These are phyloP conservation scores for Termitomyces eurrhizus DNA, from an alignment of 768 basidiomycete species.

Conservation along the genomic window DNA sequence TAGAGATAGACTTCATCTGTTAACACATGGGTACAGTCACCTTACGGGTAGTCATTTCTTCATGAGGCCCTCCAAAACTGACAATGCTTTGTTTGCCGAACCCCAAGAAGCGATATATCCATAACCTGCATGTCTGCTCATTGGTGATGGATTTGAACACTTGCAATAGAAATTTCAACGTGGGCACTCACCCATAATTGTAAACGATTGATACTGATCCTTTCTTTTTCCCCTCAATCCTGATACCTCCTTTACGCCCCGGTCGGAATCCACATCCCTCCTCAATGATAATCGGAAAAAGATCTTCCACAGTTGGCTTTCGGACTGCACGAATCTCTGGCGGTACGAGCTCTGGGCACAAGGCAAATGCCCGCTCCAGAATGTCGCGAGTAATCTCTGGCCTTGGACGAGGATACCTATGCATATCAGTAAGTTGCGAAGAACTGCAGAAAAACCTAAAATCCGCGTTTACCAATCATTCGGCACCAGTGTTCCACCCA, in stretches of 20 bases:
- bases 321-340: slow-evolving; percentile 36
- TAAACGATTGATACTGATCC: slow-evolving; percentile 46
- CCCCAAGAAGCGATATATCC: slow-evolving; percentile 69
- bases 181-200: slow-evolving; percentile 55
- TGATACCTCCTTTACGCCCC: slow-evolving; percentile 51
- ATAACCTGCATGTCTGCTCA: slow-evolving; percentile 52
- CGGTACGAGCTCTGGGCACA: slow-evolving; percentile 49
- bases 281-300: slow-evolving; percentile 45
- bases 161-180: neutral
- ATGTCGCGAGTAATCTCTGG: slow-evolving; percentile 57
- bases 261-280: slow-evolving; percentile 56
- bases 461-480: slow-evolving; percentile 51
- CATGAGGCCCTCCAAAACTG: slow-evolving; percentile 35
- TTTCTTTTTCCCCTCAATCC: slow-evolving; percentile 42
- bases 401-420: slow-evolving; percentile 56
- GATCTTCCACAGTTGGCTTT: slow-evolving; percentile 44
- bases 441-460: neutral
- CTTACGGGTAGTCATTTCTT: neutral
- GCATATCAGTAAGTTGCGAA: neutral
- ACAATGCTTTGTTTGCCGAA: slow-evolving; percentile 46
- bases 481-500: slow-evolving; percentile 55
- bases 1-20: neutral
- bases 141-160: neutral
- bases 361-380: slow-evolving; percentile 40
- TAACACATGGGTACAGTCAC: neutral